Evolutionary conservation across 1,139 yeast genomes (phyloP).

Genomic region (Yamadazyma atlantica): DNA sequence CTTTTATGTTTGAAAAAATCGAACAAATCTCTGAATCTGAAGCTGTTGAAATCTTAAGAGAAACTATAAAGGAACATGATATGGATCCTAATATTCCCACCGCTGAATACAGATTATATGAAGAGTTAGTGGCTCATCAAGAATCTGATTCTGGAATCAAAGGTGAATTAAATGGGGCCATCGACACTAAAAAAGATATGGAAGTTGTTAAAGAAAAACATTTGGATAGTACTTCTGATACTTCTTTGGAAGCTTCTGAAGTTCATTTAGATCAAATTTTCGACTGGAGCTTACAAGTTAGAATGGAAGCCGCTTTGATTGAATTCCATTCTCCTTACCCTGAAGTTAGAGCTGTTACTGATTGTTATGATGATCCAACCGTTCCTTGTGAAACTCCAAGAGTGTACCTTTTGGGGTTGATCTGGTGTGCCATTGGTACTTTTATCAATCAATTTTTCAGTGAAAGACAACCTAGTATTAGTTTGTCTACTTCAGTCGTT

Average conservation of each 20-base stretch:
- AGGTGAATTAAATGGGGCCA: too few relatives aligned
- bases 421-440: conserved; percentile 54
- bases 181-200: conserved; percentile 17
- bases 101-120: conserved; percentile 27
- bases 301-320: conserved; percentile 47
- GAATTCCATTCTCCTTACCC: conserved; percentile 63
- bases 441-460: conserved; percentile 58
- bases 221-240: conserved; percentile 23
- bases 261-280: conserved; percentile 22
- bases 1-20: conserved; percentile 41
- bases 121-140: conserved; percentile 16
- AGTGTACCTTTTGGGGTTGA: conserved; percentile 51
- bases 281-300: conserved; percentile 32
- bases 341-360: conserved; percentile 61
- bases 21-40: conserved; percentile 34
- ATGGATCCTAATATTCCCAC: conserved; percentile 52
- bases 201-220: conserved; percentile 18
- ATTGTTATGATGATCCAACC: conserved; percentile 52
- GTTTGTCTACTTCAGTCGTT: conserved; percentile 40
- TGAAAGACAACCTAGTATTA: conserved; percentile 53
- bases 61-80: conserved; percentile 39
- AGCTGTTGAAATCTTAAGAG: conserved; percentile 40
- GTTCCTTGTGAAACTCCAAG: conserved; percentile 57
- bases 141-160: conserved; percentile 6
- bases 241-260: conserved; percentile 50